Conservation (phyloP, 257 asterid genomes). For the Misopates orontium region DNA sequence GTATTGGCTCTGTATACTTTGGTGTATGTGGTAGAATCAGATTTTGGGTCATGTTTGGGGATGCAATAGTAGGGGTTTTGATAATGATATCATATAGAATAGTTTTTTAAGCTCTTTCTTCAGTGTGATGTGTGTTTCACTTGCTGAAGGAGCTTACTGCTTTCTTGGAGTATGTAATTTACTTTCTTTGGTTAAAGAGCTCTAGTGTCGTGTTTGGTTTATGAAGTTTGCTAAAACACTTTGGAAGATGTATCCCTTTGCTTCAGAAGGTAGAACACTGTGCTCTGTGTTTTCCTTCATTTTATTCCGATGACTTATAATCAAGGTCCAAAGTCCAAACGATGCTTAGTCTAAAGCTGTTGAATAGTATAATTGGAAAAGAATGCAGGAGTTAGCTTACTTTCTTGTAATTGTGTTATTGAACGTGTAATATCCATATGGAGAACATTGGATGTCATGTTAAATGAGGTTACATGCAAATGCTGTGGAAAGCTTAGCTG, state of each 20-base stretch:
- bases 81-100: too few species aligned
- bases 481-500: background rate
- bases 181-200: background rate
- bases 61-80: background rate
- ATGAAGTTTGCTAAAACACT: too few species aligned
- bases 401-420: background rate
- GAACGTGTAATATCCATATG: background rate
- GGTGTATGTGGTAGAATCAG: too few species aligned
- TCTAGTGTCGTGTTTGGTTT: background rate
- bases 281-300: too few species aligned
- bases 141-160: background rate
- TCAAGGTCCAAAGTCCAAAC: too few species aligned
- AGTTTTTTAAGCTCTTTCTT: background rate
- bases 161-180: too few species aligned
- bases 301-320: too few species aligned
- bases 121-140: background rate
- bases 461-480: background rate
- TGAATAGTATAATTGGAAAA: background rate
- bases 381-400: background rate
- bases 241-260: too few species aligned
- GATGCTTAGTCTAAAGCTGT: background rate
- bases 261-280: too few species aligned
- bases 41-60: background rate
- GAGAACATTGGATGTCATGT: background rate
- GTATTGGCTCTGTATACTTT: too few species aligned